Evolutionary conservation across 148 eudicot species (phyloP).

Genomic region (Fagopyrum esculentum): DNA sequence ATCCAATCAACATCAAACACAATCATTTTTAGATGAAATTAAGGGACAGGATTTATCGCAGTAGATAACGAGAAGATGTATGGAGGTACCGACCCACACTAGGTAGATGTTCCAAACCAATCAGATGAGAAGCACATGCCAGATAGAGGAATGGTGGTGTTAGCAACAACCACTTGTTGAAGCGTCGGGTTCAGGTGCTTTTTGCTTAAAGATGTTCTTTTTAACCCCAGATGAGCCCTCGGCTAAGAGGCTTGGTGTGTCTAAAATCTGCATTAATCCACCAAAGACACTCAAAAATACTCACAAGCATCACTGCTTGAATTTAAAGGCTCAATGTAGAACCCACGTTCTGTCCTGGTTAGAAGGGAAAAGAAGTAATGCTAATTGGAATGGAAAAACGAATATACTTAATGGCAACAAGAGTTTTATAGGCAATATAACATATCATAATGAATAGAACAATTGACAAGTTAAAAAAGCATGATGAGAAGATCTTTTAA

Average conservation of each 20-base stretch:
- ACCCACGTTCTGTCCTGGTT: too few relatives aligned
- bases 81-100: neutral
- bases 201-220: constrained; percentile 68
- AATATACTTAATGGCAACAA: neutral
- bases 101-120: neutral
- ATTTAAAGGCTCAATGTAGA: neutral
- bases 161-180: constrained; percentile 71
- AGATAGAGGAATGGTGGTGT: constrained; percentile 16
- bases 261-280: constrained; percentile 55
- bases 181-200: constrained; percentile 52
- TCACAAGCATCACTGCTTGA: neutral
- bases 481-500: too few relatives aligned
- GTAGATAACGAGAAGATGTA: neutral
- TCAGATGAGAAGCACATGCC: neutral
- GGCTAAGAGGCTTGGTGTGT: constrained; percentile 76
- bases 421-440: neutral
- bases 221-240: constrained; percentile 66
- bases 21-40: too few relatives aligned
- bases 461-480: too few relatives aligned
- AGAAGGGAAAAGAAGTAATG: neutral
- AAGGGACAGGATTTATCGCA: too few relatives aligned
- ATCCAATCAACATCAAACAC: too few relatives aligned
- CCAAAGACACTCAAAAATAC: neutral
- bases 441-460: neutral
- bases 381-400: neutral